These are phyloP conservation scores for Potentilla sterilis DNA, from an alignment of 306 rosid species.

Conservation along the genomic window DNA sequence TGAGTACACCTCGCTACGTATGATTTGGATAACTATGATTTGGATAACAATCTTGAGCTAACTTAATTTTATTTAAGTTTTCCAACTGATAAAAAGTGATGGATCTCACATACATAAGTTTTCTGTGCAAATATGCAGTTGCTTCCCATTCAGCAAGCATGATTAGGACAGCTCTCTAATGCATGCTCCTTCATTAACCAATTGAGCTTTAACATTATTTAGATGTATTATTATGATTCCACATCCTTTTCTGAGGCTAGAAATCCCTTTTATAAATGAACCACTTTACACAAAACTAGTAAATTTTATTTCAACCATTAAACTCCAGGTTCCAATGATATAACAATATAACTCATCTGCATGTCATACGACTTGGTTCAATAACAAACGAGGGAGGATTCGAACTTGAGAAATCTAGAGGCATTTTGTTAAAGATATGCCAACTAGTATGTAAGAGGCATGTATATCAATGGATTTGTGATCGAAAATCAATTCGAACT, in stretches of 20 bases:
- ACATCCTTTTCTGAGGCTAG: background rate
- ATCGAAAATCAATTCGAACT: background rate
- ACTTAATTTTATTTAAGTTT: background rate
- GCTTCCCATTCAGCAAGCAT: slow-evolving; percentile 51
- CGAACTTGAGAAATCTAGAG: background rate
- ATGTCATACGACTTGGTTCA: background rate
- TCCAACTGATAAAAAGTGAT: background rate
- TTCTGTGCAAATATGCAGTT: slow-evolving; percentile 3
- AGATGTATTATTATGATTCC: background rate
- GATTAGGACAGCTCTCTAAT: slow-evolving; percentile 20
- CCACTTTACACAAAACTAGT: background rate
- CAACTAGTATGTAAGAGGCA: no score
- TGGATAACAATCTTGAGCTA: background rate
- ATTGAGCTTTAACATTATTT: background rate
- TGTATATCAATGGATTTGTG: background rate
- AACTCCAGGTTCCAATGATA: background rate
- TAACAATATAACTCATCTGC: background rate
- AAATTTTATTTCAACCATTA: background rate
- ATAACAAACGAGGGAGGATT: background rate
- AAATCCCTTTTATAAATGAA: background rate
- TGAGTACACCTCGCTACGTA: background rate
- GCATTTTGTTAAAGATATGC: no score
- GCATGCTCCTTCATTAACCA: background rate
- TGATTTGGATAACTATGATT: background rate
- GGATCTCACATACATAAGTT: background rate